Evolutionary conservation across 2,329 filamentous ascomycete species (phyloP), one percentile per base, ranked within the genome.

Genomic region (Aspergillus sojae): DNA sequence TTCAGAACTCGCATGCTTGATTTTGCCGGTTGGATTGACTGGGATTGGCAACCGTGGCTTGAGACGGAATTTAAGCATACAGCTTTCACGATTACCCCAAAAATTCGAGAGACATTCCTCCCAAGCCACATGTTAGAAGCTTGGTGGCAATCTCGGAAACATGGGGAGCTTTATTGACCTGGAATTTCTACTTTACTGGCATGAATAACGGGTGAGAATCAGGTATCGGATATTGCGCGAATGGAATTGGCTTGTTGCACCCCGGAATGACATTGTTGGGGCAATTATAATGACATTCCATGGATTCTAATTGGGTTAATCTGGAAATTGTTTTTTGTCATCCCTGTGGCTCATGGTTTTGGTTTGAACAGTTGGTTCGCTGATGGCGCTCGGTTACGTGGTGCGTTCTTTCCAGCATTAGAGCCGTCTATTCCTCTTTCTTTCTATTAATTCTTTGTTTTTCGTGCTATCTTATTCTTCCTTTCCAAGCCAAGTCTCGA

Each of bases 11-110:
- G 41, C 30, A 50, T 23, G 26, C 30, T 39, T 34, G 23, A 62
- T 34, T 70, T 69, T 41, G 26, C 32, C 43, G 60, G 68, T 11
- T 72, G 68, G 67, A 62, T 71, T 62, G 67, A 72, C 55, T 72
- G 69, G 70, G 68, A 70, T 19, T 70, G 60, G 65, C 50, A 65
- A 52, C n/a, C 60, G 21, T 72, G 66, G 70, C 34, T 71, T 9
- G 54, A 69, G 61, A 57, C 50, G 12, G 68, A 72, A 53, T 72
- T 66, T 64, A 62, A 57, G 9, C 59, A 71, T 30, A 71, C 66
- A 43, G 60, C 58, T 56, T 26, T 62, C 50, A 60, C 21, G 3
- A 71, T 71, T 41, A 72, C 64, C 30, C 61, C 57, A 61, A 66
- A 63, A 34, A 68, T 69, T 61, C 56, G 62, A 54, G 62, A 66